A percentile compares a stretch with the other conserved stretches of the same genome.
These are phyloP conservation scores for Fusarium papillatum DNA, from an alignment of 2,329 filamentous ascomycete genomes.

Conservation along the genomic window DNA sequence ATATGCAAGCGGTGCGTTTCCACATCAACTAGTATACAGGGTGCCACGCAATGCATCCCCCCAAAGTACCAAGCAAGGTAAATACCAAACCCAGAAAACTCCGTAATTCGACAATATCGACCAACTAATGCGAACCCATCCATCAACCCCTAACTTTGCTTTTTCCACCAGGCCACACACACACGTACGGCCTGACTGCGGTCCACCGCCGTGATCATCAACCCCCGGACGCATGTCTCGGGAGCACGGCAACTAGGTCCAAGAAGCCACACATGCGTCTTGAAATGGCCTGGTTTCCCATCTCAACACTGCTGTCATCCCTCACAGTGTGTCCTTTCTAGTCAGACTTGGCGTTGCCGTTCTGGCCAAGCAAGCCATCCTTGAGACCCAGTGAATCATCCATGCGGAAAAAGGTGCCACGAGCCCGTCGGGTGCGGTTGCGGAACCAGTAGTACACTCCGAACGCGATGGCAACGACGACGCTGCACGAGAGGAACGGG, in stretches of 20 bases:
- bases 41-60: constrained; percentile 21
- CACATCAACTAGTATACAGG: constrained; percentile 33
- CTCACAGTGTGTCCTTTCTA: constrained; percentile 26
- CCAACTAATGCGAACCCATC: constrained; percentile 13
- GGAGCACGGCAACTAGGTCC: neutral
- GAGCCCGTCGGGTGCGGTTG: constrained; percentile 65
- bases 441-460: constrained; percentile 67
- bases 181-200: neutral
- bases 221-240: neutral
- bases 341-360: constrained; percentile 52
- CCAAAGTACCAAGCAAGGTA: constrained; percentile 2
- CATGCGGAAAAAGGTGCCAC: constrained; percentile 72
- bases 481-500: constrained; percentile 69
- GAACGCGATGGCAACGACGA: constrained; percentile 69
- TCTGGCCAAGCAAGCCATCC: constrained; percentile 72
- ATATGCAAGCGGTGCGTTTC: constrained; percentile 30
- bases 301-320: neutral
- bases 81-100: constrained; percentile 44
- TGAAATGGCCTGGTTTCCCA: neutral
- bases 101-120: constrained; percentile 31
- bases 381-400: constrained; percentile 72
- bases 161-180: constrained; percentile 1
- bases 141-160: constrained; percentile 17
- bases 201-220: neutral
- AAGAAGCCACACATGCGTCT: neutral